Evolutionary conservation across 106 monocot species (phyloP).

Genomic region (Dioscorea zingiberensis): DNA sequence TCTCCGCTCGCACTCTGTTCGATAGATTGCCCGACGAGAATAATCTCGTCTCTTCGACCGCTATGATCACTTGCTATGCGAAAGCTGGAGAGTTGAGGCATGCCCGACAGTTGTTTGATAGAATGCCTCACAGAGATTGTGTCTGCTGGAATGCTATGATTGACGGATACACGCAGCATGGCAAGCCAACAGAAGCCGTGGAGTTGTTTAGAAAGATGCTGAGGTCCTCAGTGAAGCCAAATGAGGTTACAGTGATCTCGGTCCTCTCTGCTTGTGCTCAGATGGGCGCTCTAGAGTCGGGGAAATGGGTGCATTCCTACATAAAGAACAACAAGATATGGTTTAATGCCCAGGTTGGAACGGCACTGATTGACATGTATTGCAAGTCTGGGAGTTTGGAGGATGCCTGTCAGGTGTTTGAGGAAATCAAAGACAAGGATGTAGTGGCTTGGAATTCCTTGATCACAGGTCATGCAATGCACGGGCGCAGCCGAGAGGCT

Average conservation of each 20-base stretch:
- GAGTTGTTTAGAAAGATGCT: constrained; percentile 53
- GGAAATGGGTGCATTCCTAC: constrained; percentile 66
- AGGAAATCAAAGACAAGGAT: constrained; percentile 45
- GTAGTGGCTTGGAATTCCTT: constrained; percentile 67
- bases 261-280: constrained; percentile 65
- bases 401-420: constrained; percentile 59
- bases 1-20: constrained; percentile 44
- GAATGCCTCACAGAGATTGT: constrained; percentile 29
- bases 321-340: constrained; percentile 17
- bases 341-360: constrained; percentile 36
- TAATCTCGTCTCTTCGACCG: constrained; percentile 50
- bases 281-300: constrained; percentile 41
- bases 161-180: constrained; percentile 73
- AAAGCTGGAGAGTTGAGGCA: constrained; percentile 31
- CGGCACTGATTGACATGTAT: constrained; percentile 84
- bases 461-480: constrained; percentile 73
- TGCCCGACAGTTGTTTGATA: constrained; percentile 64
- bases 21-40: constrained; percentile 34
- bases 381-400: constrained; percentile 71
- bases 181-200: constrained; percentile 41
- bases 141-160: constrained; percentile 87
- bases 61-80: constrained; percentile 72
- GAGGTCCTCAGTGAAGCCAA: constrained; percentile 16
- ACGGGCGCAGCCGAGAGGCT: constrained; percentile 47
- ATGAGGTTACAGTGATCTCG: constrained; percentile 45